phyloP scores from a whole-genome alignment of 768 basidiomycete species.

The Scleroderma bovista region DNA sequence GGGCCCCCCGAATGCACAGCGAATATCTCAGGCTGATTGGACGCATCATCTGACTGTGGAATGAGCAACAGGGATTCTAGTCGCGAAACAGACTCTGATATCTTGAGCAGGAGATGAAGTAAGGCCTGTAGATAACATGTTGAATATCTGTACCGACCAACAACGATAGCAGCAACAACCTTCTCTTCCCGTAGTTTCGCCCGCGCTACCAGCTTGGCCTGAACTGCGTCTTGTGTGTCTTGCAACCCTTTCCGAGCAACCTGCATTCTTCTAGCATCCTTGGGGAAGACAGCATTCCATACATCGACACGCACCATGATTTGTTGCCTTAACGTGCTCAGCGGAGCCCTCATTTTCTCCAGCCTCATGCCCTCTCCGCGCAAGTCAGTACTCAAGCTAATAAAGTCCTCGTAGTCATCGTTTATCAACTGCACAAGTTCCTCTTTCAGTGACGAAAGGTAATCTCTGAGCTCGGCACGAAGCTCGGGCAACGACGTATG shows the following conservation, averaged over 20 bases:
- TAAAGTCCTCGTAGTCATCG: conserved; percentile 97
- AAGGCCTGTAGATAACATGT: conserved; percentile 48
- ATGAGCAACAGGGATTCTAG: conserved; percentile 80
- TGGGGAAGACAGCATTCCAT: neutral
- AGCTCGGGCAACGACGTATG: conserved; percentile 85
- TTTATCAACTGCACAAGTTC: conserved; percentile 95
- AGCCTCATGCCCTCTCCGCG: conserved; percentile 77
- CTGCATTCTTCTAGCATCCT: conserved; percentile 20
- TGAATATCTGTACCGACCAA: neutral
- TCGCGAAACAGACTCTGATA: conserved; percentile 86
- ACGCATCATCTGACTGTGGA: conserved; percentile 48
- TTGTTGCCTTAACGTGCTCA: conserved; percentile 55
- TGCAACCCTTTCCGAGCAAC: conserved; percentile 60
- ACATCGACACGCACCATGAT: conserved; percentile 52
- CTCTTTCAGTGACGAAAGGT: conserved; percentile 78
- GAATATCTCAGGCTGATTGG: conserved; percentile 24
- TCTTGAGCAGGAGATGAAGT: conserved; percentile 81
- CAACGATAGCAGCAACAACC: conserved; percentile 27
- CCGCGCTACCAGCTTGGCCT: conserved; percentile 72
- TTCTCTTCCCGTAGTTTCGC: conserved; percentile 82
- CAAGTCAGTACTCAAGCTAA: conserved; percentile 90
- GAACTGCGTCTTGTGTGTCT: conserved; percentile 64
- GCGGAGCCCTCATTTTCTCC: conserved; percentile 59
- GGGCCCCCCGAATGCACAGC: conserved; percentile 24
- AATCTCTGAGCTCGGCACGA: conserved; percentile 80